Evolutionary conservation across 768 basidiomycete genomes (phyloP), one percentile per base, ranked within the genome.

Genomic region (Suillus spraguei): DNA sequence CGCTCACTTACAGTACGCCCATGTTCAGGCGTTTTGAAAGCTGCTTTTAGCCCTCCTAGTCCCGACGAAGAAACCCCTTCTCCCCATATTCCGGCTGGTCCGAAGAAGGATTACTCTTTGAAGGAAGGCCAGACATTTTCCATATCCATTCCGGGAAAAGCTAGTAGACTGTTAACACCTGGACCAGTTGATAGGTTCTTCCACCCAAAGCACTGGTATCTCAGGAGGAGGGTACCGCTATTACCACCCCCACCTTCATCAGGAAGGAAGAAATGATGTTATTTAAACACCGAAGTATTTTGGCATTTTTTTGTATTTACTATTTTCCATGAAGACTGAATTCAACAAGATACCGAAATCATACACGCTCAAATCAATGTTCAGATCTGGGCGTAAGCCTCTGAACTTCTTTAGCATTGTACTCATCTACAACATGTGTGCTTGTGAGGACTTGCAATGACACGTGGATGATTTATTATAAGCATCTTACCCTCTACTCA

Each of bases 41-140:
- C 91, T 53, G 81, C 82, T 20, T 79, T 88, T 35, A 85, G 89
- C 65, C 86, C 84, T 20, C 73, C 78, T 5, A 74, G 79, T 56
- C 72, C 85, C 7, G 71, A 77, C 10, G 69, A 79, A 10, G 78
- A 80, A 8, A 66, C 79, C 6, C 72, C 84, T 2, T 89, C 91
- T n/a, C 87, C 91, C 10, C 85, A 89, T 67, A 68, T 91, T 62
- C 89, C 94, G 14, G 65, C 82, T 10, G 93, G 90, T 11, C 92
- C 94, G 2, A 95, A 94, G 81, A 93, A 94, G 75, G 95, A 98
- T 68, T 97, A 95, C 76, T 91, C 91, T 44, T 78, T 98, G 68
- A 97, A 97, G 74, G 94, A 95, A 68, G 95, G 95, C 10, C 93
- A 98, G 74, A 97, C 95, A 0, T 96, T 98, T 75, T 89, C 90